These are phyloP conservation scores for Sclerotinia minor DNA, from an alignment of 2,329 filamentous ascomycete genomes.

Conservation along the genomic window DNA sequence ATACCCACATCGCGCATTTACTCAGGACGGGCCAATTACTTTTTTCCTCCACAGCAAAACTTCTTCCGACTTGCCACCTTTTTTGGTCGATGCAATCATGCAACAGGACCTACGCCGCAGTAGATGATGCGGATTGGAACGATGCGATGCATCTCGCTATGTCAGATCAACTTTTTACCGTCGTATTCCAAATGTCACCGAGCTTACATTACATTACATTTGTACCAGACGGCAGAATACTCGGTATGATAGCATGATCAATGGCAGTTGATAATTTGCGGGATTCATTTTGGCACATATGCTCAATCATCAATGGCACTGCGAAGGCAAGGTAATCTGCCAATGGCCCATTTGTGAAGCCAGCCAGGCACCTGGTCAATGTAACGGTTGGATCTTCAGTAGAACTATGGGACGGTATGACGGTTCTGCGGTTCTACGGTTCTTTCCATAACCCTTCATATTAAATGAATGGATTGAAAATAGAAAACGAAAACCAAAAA, in stretches of 20 bases:
- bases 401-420: constrained; percentile 4
- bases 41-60: neutral
- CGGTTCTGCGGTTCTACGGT: neutral
- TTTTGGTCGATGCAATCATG: neutral
- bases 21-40: constrained; percentile 1
- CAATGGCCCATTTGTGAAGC: neutral
- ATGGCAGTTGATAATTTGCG: neutral
- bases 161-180: constrained; percentile 16
- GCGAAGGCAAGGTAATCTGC: neutral
- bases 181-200: constrained; percentile 15
- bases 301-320: constrained; percentile 12
- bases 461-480: neutral
- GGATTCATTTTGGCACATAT: constrained; percentile 9
- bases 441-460: constrained; percentile 3
- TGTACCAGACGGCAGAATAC: constrained; percentile 5
- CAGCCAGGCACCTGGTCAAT: constrained; percentile 13
- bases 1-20: constrained; percentile 14
- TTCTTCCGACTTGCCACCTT: constrained; percentile 18
- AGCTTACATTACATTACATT: constrained; percentile 9
- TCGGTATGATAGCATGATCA: constrained; percentile 6
- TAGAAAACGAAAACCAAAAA: neutral
- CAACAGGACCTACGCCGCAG: neutral
- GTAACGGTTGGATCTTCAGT: constrained; percentile 10
- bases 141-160: constrained; percentile 5
- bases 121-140: constrained; percentile 17